Conservation (phyloP, 2,329 filamentous ascomycete species). For the Hypoxylon sp. region DNA sequence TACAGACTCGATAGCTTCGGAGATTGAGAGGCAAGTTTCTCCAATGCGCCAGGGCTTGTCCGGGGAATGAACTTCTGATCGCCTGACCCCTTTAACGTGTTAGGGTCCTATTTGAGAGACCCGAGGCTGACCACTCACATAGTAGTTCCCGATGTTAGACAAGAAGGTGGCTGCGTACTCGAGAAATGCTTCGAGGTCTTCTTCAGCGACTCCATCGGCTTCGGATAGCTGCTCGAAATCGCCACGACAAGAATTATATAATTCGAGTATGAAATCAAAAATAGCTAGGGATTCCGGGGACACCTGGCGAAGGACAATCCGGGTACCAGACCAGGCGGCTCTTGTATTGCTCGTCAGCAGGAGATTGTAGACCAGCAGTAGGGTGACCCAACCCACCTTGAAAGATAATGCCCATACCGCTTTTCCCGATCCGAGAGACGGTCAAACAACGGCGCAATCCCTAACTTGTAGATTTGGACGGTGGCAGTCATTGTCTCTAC, state of each 20-base stretch:
- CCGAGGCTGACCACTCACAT: conserved; percentile 52
- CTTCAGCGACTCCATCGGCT: conserved; percentile 51
- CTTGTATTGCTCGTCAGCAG: conserved; percentile 53
- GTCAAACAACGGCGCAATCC: conserved; percentile 63
- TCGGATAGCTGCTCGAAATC: conserved; percentile 65
- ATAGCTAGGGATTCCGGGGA: conserved; percentile 71
- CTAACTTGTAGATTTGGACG: conserved; percentile 42
- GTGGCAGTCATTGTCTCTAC: conserved; percentile 5
- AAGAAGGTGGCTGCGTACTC: conserved; percentile 71
- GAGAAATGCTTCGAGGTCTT: conserved; percentile 66
- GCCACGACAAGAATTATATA: conserved; percentile 65
- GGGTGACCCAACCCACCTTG: conserved; percentile 46
- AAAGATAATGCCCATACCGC: conserved; percentile 75
- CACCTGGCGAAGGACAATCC: conserved; percentile 71
- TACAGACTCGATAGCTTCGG: conserved; percentile 60
- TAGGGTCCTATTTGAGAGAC: conserved; percentile 8
- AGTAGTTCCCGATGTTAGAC: conserved; percentile 73
- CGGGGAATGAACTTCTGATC: conserved; percentile 73
- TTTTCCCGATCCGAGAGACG: conserved; percentile 69
- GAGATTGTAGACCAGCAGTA: not conserved
- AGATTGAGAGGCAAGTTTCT: conserved; percentile 60
- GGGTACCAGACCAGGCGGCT: conserved; percentile 68
- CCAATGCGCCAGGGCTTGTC: conserved; percentile 59
- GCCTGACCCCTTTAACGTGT: conserved; percentile 62
- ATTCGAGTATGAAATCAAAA: conserved; percentile 71